These are phyloP conservation scores for Lasiodiplodia sp. DNA, from an alignment of 2,329 filamentous ascomycete species.

Conservation along the genomic window DNA sequence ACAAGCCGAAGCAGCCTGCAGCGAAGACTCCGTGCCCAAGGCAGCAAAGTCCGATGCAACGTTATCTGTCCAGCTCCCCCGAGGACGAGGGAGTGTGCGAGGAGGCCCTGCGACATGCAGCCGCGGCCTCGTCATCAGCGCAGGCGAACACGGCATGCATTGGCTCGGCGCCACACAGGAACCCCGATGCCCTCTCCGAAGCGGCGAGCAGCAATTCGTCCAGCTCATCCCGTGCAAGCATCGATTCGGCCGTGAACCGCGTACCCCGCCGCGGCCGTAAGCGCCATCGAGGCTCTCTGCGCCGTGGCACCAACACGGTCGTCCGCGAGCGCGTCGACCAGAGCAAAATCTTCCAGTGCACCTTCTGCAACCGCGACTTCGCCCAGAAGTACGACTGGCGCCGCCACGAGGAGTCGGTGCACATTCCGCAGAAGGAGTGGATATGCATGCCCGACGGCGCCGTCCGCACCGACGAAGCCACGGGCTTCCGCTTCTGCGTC, in stretches of 20 bases:
- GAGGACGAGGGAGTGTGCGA: constrained; percentile 37
- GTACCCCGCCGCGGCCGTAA: constrained; percentile 37
- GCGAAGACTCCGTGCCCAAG: background rate
- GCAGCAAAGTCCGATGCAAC: constrained; percentile 35
- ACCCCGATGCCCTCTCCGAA: constrained; percentile 30
- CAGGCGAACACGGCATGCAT: background rate
- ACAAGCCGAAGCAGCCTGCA: constrained; percentile 8
- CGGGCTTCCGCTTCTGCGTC: constrained; percentile 60
- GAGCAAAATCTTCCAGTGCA: constrained; percentile 56
- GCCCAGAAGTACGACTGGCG: constrained; percentile 61
- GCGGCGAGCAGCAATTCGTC: constrained; percentile 35
- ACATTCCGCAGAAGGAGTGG: constrained; percentile 71
- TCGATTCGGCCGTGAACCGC: constrained; percentile 35
- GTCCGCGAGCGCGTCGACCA: constrained; percentile 34
- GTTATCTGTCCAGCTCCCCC: constrained; percentile 37
- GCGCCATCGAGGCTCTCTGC: constrained; percentile 34
- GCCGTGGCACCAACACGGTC: constrained; percentile 23
- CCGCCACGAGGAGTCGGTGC: constrained; percentile 68
- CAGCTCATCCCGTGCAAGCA: constrained; percentile 34
- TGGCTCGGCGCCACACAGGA: background rate
- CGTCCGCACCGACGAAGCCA: constrained; percentile 55
- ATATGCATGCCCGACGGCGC: constrained; percentile 56
- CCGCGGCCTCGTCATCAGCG: constrained; percentile 14
- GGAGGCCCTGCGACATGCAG: constrained; percentile 32
- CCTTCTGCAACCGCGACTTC: constrained; percentile 60